Percentiles rank a stretch among this genome's conserved stretches.
Evolutionary conservation across 2,329 filamentous ascomycete genomes (phyloP).

Genomic region (Botrytis fabae): DNA sequence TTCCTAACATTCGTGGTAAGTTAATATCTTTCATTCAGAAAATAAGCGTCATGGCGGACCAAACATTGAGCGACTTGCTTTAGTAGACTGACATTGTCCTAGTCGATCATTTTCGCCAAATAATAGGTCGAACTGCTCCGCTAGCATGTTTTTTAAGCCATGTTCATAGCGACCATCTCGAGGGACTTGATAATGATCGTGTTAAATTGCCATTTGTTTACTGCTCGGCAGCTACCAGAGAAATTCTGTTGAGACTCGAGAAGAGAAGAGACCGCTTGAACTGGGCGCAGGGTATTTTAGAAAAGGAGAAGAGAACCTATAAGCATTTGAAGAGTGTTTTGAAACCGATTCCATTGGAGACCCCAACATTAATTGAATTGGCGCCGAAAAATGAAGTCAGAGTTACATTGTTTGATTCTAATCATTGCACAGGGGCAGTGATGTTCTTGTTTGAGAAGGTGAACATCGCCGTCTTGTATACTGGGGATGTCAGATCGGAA

Average conservation of each 20-base stretch:
- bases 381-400: conserved; percentile 66
- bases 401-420: conserved; percentile 86
- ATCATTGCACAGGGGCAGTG: conserved; percentile 85
- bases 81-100: conserved; percentile 16
- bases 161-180: conserved; percentile 87
- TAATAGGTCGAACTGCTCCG: conserved; percentile 56
- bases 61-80: background rate
- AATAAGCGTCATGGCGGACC: background rate
- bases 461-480: conserved; percentile 76
- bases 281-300: conserved; percentile 73
- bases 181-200: conserved; percentile 65
- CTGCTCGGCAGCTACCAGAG: conserved; percentile 79
- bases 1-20: conserved; percentile 72
- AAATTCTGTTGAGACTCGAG: conserved; percentile 79
- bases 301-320: conserved; percentile 73
- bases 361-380: conserved; percentile 75
- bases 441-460: conserved; percentile 88
- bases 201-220: conserved; percentile 82
- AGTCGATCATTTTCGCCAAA: conserved; percentile 80
- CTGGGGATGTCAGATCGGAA: conserved; percentile 84
- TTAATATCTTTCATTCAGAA: background rate
- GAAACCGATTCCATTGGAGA: conserved; percentile 81
- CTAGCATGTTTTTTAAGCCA: conserved; percentile 88
- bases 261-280: conserved; percentile 79
- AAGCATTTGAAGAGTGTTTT: conserved; percentile 71